Conservation (phyloP, 1,284 basidiomycete species). For the Volvariella volvacea region DNA sequence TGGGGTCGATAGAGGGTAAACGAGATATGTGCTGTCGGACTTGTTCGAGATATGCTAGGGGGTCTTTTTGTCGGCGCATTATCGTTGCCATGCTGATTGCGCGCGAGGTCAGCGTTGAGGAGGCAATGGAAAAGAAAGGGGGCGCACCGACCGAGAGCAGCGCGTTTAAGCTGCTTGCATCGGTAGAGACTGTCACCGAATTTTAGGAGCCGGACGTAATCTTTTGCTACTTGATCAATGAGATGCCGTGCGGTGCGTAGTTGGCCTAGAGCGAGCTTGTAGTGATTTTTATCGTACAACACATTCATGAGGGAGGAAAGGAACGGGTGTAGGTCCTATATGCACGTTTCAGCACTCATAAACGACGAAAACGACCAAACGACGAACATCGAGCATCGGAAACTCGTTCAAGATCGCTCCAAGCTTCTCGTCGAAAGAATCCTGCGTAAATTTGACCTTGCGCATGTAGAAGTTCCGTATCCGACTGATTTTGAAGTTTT, state of each 20-base stretch:
- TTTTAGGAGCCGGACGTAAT: constrained; percentile 91
- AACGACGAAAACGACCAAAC: constrained; percentile 1
- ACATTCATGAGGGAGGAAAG: constrained; percentile 92
- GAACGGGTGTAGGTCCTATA: constrained; percentile 91
- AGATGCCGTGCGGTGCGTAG: constrained; percentile 90
- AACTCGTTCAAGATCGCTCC: constrained; percentile 93
- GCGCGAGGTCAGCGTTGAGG: neutral
- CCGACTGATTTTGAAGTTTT: constrained; percentile 98
- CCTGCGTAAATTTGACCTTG: constrained; percentile 99
- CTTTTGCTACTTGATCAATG: constrained; percentile 93
- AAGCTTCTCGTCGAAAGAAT: constrained; percentile 96
- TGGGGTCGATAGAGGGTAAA: constrained; percentile 93
- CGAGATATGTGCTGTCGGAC: constrained; percentile 96
- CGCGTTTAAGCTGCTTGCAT: constrained; percentile 94
- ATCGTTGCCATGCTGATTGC: constrained; percentile 93
- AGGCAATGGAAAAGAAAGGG: neutral
- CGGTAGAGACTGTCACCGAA: constrained; percentile 95
- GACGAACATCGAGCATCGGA: constrained; percentile 87
- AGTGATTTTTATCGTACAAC: constrained; percentile 97
- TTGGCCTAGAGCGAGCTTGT: constrained; percentile 95
- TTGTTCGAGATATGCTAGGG: constrained; percentile 93
- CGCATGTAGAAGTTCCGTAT: constrained; percentile 97
- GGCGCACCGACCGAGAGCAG: constrained; percentile 84
- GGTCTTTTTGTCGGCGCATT: constrained; percentile 96
- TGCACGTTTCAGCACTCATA: constrained; percentile 5